Evolutionary conservation across 345 rosid genomes (phyloP).

Genomic region (Ceriops tagal): DNA sequence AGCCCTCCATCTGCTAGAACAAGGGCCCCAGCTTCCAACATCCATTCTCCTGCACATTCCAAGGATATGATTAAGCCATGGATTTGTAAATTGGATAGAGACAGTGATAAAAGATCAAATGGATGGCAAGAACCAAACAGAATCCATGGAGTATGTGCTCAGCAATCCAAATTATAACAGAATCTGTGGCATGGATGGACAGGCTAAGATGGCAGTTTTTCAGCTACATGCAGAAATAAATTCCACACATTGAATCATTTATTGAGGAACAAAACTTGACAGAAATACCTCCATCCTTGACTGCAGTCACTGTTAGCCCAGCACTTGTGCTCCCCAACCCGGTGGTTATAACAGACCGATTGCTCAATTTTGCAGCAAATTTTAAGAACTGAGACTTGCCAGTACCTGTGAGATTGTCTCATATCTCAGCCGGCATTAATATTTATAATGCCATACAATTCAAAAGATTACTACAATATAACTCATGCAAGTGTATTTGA

Average conservation of each 20-base stretch:
- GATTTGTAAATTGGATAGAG: background rate
- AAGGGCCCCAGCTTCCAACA: slow-evolving; percentile 99
- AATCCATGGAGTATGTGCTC: too few species aligned
- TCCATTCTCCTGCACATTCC: slow-evolving; percentile 73
- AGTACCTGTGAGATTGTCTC: slow-evolving; percentile 54
- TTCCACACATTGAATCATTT: background rate
- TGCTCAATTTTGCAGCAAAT: slow-evolving; percentile 93
- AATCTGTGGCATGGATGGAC: too few species aligned
- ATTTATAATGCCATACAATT: background rate
- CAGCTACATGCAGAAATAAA: too few species aligned
- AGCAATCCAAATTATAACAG: too few species aligned
- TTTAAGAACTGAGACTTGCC: slow-evolving; percentile 97
- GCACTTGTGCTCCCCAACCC: slow-evolving; percentile 98
- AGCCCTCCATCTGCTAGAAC: slow-evolving; percentile 98
- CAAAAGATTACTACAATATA: too few species aligned
- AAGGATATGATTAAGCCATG: background rate
- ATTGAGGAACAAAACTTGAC: background rate
- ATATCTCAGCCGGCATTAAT: background rate
- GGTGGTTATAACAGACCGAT: slow-evolving; percentile 87
- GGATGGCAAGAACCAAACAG: too few species aligned
- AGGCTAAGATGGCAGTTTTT: too few species aligned
- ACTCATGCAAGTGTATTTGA: background rate
- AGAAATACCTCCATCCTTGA: slow-evolving; percentile 80
- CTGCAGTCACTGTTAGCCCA: slow-evolving; percentile 96
- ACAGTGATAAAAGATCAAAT: too few species aligned